Conservation (phyloP, 345 rosid genomes). For the Dipteronia sinensis region DNA sequence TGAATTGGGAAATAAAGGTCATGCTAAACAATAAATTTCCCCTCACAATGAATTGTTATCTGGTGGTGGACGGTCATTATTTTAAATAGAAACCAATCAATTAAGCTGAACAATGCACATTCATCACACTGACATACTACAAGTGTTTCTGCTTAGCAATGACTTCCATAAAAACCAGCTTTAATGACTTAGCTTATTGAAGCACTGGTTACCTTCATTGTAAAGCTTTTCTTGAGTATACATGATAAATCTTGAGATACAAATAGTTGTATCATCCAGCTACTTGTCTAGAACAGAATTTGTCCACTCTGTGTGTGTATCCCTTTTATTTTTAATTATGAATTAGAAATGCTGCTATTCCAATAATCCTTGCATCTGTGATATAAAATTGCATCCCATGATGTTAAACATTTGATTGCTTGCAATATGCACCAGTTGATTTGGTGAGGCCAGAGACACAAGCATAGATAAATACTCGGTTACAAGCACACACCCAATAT, state of each 20-base stretch:
- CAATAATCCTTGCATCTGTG: too few relatives aligned
- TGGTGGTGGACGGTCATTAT: not conserved
- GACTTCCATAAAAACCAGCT: not conserved
- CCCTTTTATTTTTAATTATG: too few relatives aligned
- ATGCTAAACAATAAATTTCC: not conserved
- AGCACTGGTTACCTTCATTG: not conserved
- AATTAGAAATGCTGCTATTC: too few relatives aligned
- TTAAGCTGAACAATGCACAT: not conserved
- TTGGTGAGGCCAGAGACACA: too few relatives aligned
- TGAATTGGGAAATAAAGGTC: not conserved
- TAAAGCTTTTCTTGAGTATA: not conserved
- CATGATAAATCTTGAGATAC: not conserved
- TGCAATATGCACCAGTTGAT: too few relatives aligned
- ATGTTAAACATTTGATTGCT: too few relatives aligned
- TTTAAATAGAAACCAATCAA: slow-evolving; percentile 1
- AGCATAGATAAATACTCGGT: too few relatives aligned
- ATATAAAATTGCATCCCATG: too few relatives aligned
- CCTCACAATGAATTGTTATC: not conserved
- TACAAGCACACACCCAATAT: too few relatives aligned
- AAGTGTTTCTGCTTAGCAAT: not conserved
- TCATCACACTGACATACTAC: not conserved
- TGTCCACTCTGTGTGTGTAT: too few relatives aligned
- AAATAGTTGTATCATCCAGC: not conserved
- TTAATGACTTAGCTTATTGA: not conserved
- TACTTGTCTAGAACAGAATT: too few relatives aligned